phyloP scores from a whole-genome alignment of 2,329 filamentous ascomycete genomes.

The Sclerotinia trifoliorum region DNA sequence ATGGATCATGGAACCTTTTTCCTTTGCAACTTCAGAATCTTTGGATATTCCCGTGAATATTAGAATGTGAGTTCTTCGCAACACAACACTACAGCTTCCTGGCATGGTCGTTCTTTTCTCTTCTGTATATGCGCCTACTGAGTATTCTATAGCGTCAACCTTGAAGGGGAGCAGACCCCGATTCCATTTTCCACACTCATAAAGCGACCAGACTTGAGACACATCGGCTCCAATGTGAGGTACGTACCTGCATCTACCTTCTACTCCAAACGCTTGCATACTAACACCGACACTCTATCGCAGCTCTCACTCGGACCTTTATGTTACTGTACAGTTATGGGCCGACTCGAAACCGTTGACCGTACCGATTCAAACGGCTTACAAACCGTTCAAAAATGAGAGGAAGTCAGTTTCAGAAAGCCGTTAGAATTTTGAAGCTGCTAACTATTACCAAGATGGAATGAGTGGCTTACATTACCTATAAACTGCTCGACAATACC shows the following conservation, averaged over 20 bases:
- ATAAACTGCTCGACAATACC: slow-evolving; percentile 82
- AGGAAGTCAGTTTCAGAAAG: slow-evolving; percentile 48
- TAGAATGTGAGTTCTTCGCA: slow-evolving; percentile 51
- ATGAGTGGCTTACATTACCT: slow-evolving; percentile 91
- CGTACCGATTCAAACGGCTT: slow-evolving; percentile 86
- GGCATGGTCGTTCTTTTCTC: neutral
- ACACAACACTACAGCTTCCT: neutral
- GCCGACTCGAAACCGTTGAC: slow-evolving; percentile 93
- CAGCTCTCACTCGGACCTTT: slow-evolving; percentile 82
- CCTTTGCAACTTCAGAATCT: slow-evolving; percentile 86
- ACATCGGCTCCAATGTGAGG: slow-evolving; percentile 84
- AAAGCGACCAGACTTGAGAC: slow-evolving; percentile 73
- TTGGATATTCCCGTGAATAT: slow-evolving; percentile 71
- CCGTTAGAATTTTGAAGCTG: neutral
- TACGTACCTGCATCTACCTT: neutral
- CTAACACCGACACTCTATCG: slow-evolving; percentile 31
- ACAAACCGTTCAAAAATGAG: slow-evolving; percentile 82
- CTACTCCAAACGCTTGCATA: neutral
- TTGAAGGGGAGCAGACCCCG: slow-evolving; percentile 76
- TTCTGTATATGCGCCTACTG: slow-evolving; percentile 23
- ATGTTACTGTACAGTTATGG: slow-evolving; percentile 90
- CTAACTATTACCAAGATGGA: slow-evolving; percentile 65
- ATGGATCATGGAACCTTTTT: slow-evolving; percentile 82
- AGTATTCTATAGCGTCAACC: slow-evolving; percentile 56
- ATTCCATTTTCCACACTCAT: slow-evolving; percentile 76